phyloP scores from a whole-genome alignment of 106 monocot genomes.

The Dendrobium nobile region DNA sequence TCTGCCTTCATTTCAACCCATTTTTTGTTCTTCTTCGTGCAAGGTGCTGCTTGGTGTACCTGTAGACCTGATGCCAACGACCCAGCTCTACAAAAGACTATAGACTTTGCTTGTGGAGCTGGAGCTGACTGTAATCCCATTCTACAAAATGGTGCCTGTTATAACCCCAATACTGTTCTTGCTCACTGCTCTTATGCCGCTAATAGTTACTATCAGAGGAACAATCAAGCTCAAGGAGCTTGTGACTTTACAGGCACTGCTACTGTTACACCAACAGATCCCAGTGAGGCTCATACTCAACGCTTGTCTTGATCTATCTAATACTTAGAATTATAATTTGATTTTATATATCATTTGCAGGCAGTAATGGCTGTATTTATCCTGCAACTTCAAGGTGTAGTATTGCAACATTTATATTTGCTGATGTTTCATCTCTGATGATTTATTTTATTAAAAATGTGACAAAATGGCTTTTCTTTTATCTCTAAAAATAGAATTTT shows the following conservation, averaged over 20 bases:
- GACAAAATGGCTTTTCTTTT: no score
- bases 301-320: background rate
- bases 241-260: conserved; percentile 62
- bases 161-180: conserved; percentile 34
- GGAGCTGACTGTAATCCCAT: conserved; percentile 49
- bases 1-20: background rate
- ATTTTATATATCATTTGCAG: conserved; percentile 9
- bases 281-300: conserved; percentile 22
- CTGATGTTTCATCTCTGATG: no score
- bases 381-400: conserved; percentile 26
- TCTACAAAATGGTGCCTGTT: conserved; percentile 36
- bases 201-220: conserved; percentile 32
- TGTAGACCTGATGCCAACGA: conserved; percentile 27
- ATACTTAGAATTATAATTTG: background rate
- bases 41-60: conserved; percentile 55
- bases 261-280: conserved; percentile 28
- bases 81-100: conserved; percentile 29
- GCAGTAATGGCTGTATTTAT: conserved; percentile 23
- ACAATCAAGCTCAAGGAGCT: conserved; percentile 19
- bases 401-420: background rate
- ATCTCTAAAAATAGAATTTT: no score
- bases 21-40: background rate
- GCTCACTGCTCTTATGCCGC: conserved; percentile 44
- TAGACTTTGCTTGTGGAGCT: conserved; percentile 69
- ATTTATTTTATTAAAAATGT: no score